Evolutionary conservation across 306 rosid genomes (phyloP).

Genomic region (Quercus aquifolioides): DNA sequence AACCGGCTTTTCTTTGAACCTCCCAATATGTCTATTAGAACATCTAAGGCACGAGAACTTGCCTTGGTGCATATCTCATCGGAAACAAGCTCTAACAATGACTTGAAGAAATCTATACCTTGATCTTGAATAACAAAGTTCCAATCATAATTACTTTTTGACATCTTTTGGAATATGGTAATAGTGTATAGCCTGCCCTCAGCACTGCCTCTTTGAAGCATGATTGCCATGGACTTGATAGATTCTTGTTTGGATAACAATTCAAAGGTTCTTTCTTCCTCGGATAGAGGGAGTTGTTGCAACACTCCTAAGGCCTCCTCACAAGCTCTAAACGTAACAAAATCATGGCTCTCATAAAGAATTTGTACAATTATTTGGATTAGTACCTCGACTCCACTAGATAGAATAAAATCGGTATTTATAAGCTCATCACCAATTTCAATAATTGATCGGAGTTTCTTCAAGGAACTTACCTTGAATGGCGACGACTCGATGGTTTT

Average conservation of each 20-base stretch:
- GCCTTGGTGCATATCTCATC: constrained; percentile 46
- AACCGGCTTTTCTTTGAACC: constrained; percentile 37
- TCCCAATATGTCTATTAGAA: constrained; percentile 31
- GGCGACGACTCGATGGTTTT: constrained; percentile 43
- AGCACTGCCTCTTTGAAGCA: constrained; percentile 46
- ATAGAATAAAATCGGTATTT: constrained; percentile 20
- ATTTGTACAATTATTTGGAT: constrained; percentile 29
- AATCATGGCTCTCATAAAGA: constrained; percentile 31
- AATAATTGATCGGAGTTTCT: constrained; percentile 41
- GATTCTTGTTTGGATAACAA: constrained; percentile 24
- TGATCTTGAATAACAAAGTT: constrained; percentile 33
- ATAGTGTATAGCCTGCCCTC: constrained; percentile 40
- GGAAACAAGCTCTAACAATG: constrained; percentile 47
- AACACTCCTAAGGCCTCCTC: constrained; percentile 53
- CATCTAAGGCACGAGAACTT: constrained; percentile 37
- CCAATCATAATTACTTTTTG: constrained; percentile 34
- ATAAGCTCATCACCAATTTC: constrained; percentile 12
- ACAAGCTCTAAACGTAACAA: constrained; percentile 36
- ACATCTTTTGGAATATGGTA: constrained; percentile 30
- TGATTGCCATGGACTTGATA: constrained; percentile 30
- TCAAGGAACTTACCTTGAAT: constrained; percentile 45
- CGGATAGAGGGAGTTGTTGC: constrained; percentile 21
- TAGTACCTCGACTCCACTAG: constrained; percentile 31
- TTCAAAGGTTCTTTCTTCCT: constrained; percentile 17
- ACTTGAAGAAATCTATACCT: constrained; percentile 46